Percentiles rank a stretch among this genome's conserved stretches.
Evolutionary conservation across 2,329 filamentous ascomycete genomes (phyloP).

Genomic region (Pseudogymnoascus sp.): DNA sequence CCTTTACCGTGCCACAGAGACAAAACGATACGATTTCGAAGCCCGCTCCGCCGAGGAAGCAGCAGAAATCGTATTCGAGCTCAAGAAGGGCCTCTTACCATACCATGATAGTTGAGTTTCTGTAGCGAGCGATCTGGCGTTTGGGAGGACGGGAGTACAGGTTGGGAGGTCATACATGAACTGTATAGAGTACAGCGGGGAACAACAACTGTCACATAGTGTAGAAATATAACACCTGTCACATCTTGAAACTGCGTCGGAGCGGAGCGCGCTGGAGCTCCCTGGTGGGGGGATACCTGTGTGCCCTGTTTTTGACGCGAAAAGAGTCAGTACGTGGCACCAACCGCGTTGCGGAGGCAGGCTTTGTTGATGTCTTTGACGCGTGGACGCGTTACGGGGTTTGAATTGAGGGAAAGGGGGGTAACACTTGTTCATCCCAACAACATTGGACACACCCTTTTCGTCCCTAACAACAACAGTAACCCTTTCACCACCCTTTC

Average conservation of each 20-base stretch:
- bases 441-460: constrained; percentile 3
- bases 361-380: not conserved
- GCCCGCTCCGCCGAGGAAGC: constrained; percentile 65
- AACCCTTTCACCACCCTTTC: constrained; percentile 35
- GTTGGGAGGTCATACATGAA: not conserved
- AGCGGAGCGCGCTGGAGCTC: not conserved
- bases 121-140: constrained; percentile 5
- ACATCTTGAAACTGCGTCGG: not conserved
- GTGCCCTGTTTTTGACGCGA: constrained; percentile 2
- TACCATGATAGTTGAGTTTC: constrained; percentile 31
- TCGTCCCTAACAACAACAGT: constrained; percentile 13
- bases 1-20: constrained; percentile 68
- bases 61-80: constrained; percentile 68
- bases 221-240: constrained; percentile 5
- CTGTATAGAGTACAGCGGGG: not conserved
- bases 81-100: constrained; percentile 66
- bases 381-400: not conserved
- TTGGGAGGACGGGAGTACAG: not conserved
- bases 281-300: not conserved
- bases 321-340: not conserved
- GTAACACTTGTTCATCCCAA: constrained; percentile 6
- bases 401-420: not conserved
- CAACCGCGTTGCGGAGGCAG: not conserved
- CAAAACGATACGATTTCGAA: constrained; percentile 79
- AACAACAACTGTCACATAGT: not conserved